Base-by-base conservation (phyloP, 2,329 filamentous ascomycete genomes). In the Thielaviopsis populi region DNA sequence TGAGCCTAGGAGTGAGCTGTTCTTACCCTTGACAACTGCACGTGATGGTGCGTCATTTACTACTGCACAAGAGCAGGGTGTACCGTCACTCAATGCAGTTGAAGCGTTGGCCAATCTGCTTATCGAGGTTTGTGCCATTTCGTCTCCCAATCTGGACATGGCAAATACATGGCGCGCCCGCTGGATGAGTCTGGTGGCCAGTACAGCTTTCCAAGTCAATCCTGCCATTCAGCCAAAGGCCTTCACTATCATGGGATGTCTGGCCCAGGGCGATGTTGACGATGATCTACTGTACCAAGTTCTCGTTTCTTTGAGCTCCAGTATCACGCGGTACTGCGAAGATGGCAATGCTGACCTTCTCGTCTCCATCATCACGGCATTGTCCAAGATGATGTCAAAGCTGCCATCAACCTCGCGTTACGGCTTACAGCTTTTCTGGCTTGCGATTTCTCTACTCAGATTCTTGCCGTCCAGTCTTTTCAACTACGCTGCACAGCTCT, bases 121-220 rank as follows among this genome's bases (percentile, higher is more conserved):
- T 19, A 83, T 85, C 61, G 84, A 88, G 65, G 78, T 85, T 15
- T 87, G 82, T 67, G 76, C 79, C 1, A 75, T 85, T 17, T 84
- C 84, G 2, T 84, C 85, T 13, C 82, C 84, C 11, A 83, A 83
- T 0, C 74, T 83, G 8, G 83, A 87, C 68, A 76, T 85, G 69
- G 80, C 83, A 24, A 88, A 88, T 69, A 79, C 82, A 17, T 88
- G 85, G 85, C 80, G 85, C 30, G 84, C 85, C 22, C 79, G 85
- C 22, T 88, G 85, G 85, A 87, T 88, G 85, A 86, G 84, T 69
- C 75, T 88, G 24, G 84, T 88, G 46, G 84, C 85, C 17, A 88
- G 85, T 70, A 88, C 84, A 10, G 85, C 85, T 0, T 88, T 88
- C 70, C 85, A 88, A 70, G 87, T 84, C 70, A 88, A 88, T 69